Base-by-base conservation (phyloP, 352 stramenopile genomes). In the Aphanomyces invadans region DNA sequence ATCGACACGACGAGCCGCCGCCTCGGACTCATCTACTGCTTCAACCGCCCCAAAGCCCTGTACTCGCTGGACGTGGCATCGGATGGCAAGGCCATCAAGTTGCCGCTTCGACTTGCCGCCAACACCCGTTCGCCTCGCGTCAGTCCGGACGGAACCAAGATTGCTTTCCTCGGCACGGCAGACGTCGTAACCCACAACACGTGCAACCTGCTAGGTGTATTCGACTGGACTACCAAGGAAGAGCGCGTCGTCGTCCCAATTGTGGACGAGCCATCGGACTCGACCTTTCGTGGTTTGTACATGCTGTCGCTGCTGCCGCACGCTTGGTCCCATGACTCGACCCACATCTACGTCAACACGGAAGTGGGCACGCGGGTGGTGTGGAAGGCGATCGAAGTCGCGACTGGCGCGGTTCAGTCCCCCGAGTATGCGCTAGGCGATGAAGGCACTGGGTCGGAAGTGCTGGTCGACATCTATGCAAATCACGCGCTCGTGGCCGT, bases 1-100 rank as follows among this genome's bases (percentile, higher is more conserved):
- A 88, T 79, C 1, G 73, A 79, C 56, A 87, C 76, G 42, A 73
- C 68, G 28, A 77, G 79, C 19, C 86, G 83, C 51, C 73, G 79
- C 23, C 65, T 93, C 9, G 87, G 87, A 5, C 79, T 95, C 52
- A 86, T 95, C 62, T 92, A 93, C 74, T 95, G 86, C 73, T 92
- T 87, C 73, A 92, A 94, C 66, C 78, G 87, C 11, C 80, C 80
- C 0, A 87, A 82, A 56, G 69, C 73, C 21, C 63, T 95, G 2
- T 92, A 91, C 57, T 73, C 80, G 32, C 65, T 83, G 2, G 63
- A 71, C 4, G 36, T 89, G 17, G 46, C 73, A 26, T 42, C 64
- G 0, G 59, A 79, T 3, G 39, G 32, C 25, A 64, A 76, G 29
- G 36, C 55, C 12, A 33, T 49, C 0, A 31, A 25, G 7, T 29